Base-by-base conservation (phyloP, 2,329 filamentous ascomycete genomes). In the Exophiala sideris region DNA sequence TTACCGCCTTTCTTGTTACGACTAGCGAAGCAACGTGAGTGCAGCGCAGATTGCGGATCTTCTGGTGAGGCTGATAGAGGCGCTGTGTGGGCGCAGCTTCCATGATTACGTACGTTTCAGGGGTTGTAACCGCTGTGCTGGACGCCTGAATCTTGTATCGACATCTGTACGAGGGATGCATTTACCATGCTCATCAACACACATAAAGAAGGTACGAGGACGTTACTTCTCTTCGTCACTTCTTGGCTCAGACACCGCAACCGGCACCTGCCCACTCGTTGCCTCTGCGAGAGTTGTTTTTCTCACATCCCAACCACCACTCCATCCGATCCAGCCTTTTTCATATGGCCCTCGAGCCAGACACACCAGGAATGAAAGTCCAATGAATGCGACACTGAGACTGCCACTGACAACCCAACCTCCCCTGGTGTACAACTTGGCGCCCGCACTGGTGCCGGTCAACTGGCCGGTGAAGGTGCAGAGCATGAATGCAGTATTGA, bases 401-500 rank as follows among this genome's bases (percentile, higher is more conserved):
- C 79, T 80, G 0, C 81, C 82, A 56, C 76, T 79, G 11, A 72
- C 71, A 2, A 78, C 70, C 83, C 83, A 85, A 0, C 82, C 82
- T 0, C 74, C 76, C 3, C 68, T 57, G 5, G 79, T 79, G 65
- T 81, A 85, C 10, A 85, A 67, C 41, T 76, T 71, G 57, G 79
- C 82, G 0, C 81, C 81, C 3, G 81, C 80, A 1, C 80, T 76
- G 0, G 84, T 86, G 0, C 88, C 88, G 1, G 84, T 85, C 44
- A 94, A 65, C 72, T 94, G 89, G 0, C 89, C 89, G 24, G 80
- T 83, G 64, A 92, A 92, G 0, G 82, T 83, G 6, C 79, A 78
- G 0, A 91, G 78, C 89, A 92, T 94, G 65, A 90, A 94, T 1
- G 85, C 87, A 0, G 88, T 91, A 66, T 94, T 94, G 20, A 92